Base-by-base conservation (phyloP, 495 filamentous ascomycete genomes). In the Stereocaulon alpinum region DNA sequence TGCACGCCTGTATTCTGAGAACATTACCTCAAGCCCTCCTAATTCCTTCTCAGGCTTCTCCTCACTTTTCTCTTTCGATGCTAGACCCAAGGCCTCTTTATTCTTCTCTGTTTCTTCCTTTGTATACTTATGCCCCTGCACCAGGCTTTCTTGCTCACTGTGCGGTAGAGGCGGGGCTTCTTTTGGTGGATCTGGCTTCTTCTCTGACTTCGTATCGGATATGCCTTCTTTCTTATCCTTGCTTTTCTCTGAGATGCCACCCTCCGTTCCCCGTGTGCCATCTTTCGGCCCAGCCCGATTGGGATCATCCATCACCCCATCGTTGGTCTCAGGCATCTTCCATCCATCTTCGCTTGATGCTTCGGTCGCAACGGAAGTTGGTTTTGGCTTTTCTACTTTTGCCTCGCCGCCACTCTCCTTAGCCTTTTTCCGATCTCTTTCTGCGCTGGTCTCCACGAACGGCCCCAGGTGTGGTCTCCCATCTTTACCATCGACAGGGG, bases 391-490 rank as follows among this genome's bases (percentile, higher is more conserved):
- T 42, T 74, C 71, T 40, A 59, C 47, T 34, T 59, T 40, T 24
- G 41, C 58, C 18, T 68, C 64, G 40, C 70, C 71, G 0, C 70
- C 69, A 7, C 60, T 49, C 32, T 76, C 75, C 63, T 68, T 73
- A 50, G 70, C 62, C 60, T 74, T 82, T 71, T 74, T 82, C 67
- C 72, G 77, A 66, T 83, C 78, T 58, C 81, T 72, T 71, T 86
- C 77, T 70, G 76, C 76, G 32, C 65, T 82, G 22, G 85, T 83
- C 63, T 87, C 85, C 53, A 93, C 86, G 71, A 87, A 91, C 3
- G 94, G 93, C 10, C 93, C 93, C 27, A 83, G 82, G 69, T 98
- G 93, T 37, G 93, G 93, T 76, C 90, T 91, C 29, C 93, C 93
- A 78, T 98, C 93, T 63, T 89, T 87, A 40, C 93, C 94, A 69